Base-by-base conservation (phyloP, 2,329 filamentous ascomycete species). In the Penicillium palitans region DNA sequence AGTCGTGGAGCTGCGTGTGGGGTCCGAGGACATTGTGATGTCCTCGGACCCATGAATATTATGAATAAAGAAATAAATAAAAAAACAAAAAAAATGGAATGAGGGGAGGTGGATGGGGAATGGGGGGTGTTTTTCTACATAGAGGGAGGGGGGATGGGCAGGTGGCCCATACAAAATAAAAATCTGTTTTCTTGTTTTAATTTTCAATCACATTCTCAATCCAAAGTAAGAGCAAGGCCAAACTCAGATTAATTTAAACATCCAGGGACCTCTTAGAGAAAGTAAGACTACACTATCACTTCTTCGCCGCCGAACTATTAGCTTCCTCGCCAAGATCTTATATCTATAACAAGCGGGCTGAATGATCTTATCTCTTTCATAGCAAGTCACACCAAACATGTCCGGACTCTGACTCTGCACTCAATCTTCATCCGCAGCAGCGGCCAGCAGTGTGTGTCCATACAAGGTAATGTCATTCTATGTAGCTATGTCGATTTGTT, bases 1-100 rank as follows among this genome's bases (percentile, higher is more conserved):
- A 4, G 77, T 79, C 35, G 71, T 77, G 49, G 77, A 79, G 63
- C 64, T 79, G 35, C 72, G 66, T 44, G 71, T 78, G 41, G 68
- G 67, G 21, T 73, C 76, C 17, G 74, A 76, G 12, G 71, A 74
- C 9, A 65, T 66, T 9, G 64, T 64, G 31, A 62, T 66, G 27
- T 47, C 63, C 50, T 65, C 64, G 45, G 65, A 68, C 39, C 62
- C 52, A 59, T 62, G 51, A 57, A 45, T 33, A 19, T 48, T 35
- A 44, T 5, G 19, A 51, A 4, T 35, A 47, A 41, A 31, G 15
- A 44, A 44, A 37, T 37, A 25, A n/a, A 7, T 3, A n/a, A 29
- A 46, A 27, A 25, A 46, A 46, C 9, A n/a, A 44, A 39, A n/a
- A 21, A 31, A 31, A 31, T 7, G 12, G 27, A 3, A 3, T 3